Evolutionary conservation across 2,329 filamentous ascomycete species (phyloP).

Genomic region (Aspergillus amoenus): DNA sequence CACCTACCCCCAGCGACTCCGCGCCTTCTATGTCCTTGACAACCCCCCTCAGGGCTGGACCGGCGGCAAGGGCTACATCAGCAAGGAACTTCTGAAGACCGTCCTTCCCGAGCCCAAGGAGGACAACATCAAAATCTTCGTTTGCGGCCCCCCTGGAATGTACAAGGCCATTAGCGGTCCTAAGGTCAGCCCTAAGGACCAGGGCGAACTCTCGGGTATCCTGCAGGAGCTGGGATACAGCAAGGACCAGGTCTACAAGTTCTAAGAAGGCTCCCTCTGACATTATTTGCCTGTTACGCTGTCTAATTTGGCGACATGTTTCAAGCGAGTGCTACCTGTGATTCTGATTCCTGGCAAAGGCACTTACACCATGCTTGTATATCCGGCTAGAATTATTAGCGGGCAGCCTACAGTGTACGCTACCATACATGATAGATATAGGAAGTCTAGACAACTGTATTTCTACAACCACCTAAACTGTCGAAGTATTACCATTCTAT

Average conservation of each 20-base stretch:
- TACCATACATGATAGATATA: slow-evolving; percentile 3
- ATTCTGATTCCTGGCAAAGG: background rate
- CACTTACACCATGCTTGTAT: background rate
- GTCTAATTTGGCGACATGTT: background rate
- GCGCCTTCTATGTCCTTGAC: slow-evolving; percentile 90
- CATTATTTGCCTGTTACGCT: background rate
- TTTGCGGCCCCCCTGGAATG: slow-evolving; percentile 88
- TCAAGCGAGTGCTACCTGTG: background rate
- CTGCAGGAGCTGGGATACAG: slow-evolving; percentile 81
- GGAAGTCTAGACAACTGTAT: slow-evolving; percentile 1
- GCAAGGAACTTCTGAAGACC: slow-evolving; percentile 90
- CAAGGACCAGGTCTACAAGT: slow-evolving; percentile 95
- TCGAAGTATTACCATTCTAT: background rate
- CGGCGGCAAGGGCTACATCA: slow-evolving; percentile 77
- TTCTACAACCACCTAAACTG: background rate
- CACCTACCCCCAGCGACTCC: slow-evolving; percentile 91
- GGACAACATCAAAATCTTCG: slow-evolving; percentile 93
- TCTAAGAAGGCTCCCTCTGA: slow-evolving; percentile 51
- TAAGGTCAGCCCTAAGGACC: slow-evolving; percentile 91
- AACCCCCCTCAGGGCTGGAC: slow-evolving; percentile 76
- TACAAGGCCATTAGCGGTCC: slow-evolving; percentile 89
- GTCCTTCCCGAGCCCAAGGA: slow-evolving; percentile 89
- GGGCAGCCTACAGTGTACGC: background rate
- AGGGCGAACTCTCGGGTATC: slow-evolving; percentile 81
- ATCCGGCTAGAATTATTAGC: background rate